phyloP scores from a whole-genome alignment of 2,329 filamentous ascomycete species.

The Endocalyx cinctus region DNA sequence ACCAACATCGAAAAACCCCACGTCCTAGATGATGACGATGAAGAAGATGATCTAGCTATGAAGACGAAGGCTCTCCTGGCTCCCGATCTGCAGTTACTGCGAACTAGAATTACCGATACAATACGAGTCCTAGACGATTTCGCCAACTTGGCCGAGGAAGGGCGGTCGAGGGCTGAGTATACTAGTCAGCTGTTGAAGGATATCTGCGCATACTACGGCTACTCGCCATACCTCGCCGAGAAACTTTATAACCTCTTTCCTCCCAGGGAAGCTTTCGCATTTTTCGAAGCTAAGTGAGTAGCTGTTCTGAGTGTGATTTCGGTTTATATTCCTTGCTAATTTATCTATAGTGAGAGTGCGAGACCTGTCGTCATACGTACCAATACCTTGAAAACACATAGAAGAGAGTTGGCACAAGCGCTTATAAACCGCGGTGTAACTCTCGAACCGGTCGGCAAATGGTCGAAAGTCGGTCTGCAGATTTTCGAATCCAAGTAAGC shows the following conservation, averaged over 20 bases:
- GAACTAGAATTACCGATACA: constrained; percentile 86
- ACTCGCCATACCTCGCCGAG: constrained; percentile 89
- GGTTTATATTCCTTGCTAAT: too few relatives aligned
- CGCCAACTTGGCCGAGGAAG: constrained; percentile 71
- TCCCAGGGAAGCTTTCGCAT: constrained; percentile 89
- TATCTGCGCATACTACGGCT: constrained; percentile 94
- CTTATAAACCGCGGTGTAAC: constrained; percentile 64
- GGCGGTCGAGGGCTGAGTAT: constrained; percentile 82
- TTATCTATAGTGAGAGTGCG: constrained; percentile 69
- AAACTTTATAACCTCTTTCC: constrained; percentile 93
- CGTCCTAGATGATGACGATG: constrained; percentile 55
- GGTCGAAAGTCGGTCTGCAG: constrained; percentile 96
- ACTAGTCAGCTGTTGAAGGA: constrained; percentile 82
- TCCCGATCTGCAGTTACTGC: constrained; percentile 83
- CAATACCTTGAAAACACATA: constrained; percentile 80
- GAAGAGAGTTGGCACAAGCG: constrained; percentile 79
- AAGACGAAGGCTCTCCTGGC: constrained; percentile 65
- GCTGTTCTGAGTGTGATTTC: too few relatives aligned
- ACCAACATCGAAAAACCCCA: constrained; percentile 85
- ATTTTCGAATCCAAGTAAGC: constrained; percentile 75
- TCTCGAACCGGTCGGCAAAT: constrained; percentile 94
- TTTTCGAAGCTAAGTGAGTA: constrained; percentile 94
- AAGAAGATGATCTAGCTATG: constrained; percentile 55
- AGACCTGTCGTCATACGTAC: constrained; percentile 94
- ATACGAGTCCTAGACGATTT: constrained; percentile 90